phyloP scores from a whole-genome alignment of 2,329 filamentous ascomycete species.

The Cercospora sp. region DNA sequence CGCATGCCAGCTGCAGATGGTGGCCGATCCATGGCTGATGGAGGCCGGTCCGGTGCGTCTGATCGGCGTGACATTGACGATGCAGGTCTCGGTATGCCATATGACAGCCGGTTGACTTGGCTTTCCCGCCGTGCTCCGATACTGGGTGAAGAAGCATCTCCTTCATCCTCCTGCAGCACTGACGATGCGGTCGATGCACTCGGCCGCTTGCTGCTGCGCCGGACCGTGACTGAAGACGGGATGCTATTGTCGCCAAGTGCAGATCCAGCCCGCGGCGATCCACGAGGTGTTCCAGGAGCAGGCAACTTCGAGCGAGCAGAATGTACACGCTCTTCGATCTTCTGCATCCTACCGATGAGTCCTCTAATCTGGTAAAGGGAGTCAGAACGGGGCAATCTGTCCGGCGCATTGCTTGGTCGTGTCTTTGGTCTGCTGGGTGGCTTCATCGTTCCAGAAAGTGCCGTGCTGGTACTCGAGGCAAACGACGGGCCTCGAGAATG shows the following conservation, averaged over 20 bases:
- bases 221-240: constrained; percentile 59
- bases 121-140: constrained; percentile 28
- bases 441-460: constrained; percentile 34
- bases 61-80: constrained; percentile 31
- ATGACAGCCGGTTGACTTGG: constrained; percentile 52
- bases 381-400: constrained; percentile 57
- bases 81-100: constrained; percentile 43
- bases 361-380: constrained; percentile 91
- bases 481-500: constrained; percentile 62
- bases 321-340: constrained; percentile 89
- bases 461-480: constrained; percentile 32
- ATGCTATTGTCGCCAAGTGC: constrained; percentile 44
- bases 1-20: constrained; percentile 53
- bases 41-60: constrained; percentile 32
- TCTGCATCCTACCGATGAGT: constrained; percentile 95
- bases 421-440: constrained; percentile 52
- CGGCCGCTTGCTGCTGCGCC: constrained; percentile 67
- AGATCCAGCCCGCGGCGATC: constrained; percentile 63
- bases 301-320: constrained; percentile 89
- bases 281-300: constrained; percentile 73
- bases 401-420: constrained; percentile 25
- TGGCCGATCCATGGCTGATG: constrained; percentile 31
- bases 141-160: constrained; percentile 19
- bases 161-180: constrained; percentile 27
- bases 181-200: constrained; percentile 48